These are phyloP conservation scores for Backusella liffmaniae DNA, from an alignment of 192 early-diverging fungal species.

Conservation along the genomic window DNA sequence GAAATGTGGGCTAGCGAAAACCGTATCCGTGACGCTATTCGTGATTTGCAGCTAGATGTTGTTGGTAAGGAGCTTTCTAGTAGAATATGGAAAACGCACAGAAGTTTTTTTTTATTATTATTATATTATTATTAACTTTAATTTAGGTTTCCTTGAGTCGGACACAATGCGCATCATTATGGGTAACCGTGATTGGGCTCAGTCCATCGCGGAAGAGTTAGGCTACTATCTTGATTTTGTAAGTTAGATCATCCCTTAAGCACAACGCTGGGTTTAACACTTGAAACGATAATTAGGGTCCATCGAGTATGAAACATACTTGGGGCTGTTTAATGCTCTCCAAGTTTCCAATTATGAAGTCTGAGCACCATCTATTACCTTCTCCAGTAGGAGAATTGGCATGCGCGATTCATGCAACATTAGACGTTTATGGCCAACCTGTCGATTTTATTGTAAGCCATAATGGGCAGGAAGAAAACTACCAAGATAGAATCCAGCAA, in stretches of 20 bases:
- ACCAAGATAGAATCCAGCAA: conserved; percentile 69
- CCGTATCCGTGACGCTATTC: conserved; percentile 70
- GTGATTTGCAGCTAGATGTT: conserved; percentile 78
- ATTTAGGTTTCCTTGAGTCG: conserved; percentile 62
- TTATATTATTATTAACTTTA: background rate
- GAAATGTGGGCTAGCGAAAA: conserved; percentile 81
- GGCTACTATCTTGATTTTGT: conserved; percentile 78
- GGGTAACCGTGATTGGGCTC: conserved; percentile 81
- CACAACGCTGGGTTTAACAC: background rate
- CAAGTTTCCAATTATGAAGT: conserved; percentile 76
- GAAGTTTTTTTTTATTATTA: background rate
- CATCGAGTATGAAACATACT: conserved; percentile 81
- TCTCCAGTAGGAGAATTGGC: conserved; percentile 82
- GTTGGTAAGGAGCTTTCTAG: conserved; percentile 38
- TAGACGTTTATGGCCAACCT: conserved; percentile 75
- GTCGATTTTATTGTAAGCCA: conserved; percentile 82
- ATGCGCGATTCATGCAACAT: conserved; percentile 81
- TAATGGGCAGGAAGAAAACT: conserved; percentile 82
- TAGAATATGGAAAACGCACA: background rate
- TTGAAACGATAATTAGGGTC: conserved; percentile 44
- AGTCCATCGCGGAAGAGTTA: conserved; percentile 75
- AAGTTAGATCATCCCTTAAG: conserved; percentile 6
- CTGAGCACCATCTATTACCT: conserved; percentile 74
- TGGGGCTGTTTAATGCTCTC: conserved; percentile 86
- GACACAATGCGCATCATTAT: conserved; percentile 80